Conservation (phyloP, 129 eudicot genomes). For the Ambrosia trifida region DNA sequence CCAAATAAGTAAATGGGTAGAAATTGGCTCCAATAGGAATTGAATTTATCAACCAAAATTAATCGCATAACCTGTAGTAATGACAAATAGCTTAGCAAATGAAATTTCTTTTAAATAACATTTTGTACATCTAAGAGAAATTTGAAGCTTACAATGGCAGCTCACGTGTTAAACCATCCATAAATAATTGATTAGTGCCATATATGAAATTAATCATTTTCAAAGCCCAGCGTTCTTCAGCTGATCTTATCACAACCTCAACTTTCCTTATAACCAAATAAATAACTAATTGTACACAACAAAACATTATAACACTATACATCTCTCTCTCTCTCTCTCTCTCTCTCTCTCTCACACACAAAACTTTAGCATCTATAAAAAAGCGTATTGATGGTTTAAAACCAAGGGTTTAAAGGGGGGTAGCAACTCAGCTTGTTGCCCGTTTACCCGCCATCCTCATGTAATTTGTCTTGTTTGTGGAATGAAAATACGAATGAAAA, state of each 20-base stretch:
- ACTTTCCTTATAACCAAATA: constrained; percentile 58
- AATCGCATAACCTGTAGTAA: not conserved
- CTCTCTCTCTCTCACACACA: not conserved
- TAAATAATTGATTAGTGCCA: constrained; percentile 62
- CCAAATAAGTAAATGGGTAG: not conserved
- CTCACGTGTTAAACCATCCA: constrained; percentile 87
- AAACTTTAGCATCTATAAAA: too few species aligned
- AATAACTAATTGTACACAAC: constrained; percentile 13
- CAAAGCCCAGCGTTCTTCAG: constrained; percentile 85
- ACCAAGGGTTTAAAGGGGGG: too few species aligned
- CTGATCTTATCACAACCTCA: constrained; percentile 47
- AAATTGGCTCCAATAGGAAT: not conserved
- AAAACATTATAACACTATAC: too few species aligned
- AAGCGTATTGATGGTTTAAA: too few species aligned
- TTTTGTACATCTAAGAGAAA: not conserved
- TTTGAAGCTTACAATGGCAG: constrained; percentile 67
- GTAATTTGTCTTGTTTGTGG: too few species aligned
- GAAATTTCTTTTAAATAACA: not conserved
- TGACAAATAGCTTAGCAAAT: not conserved
- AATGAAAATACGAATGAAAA: too few species aligned
- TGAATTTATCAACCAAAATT: not conserved
- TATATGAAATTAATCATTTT: constrained; percentile 70
- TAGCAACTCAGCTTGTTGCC: too few species aligned
- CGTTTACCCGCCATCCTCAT: too few species aligned
- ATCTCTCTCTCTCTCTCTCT: not conserved